Evolutionary conservation across 805 yeast genomes (phyloP).

Genomic region (Blastobotrys parvus): DNA sequence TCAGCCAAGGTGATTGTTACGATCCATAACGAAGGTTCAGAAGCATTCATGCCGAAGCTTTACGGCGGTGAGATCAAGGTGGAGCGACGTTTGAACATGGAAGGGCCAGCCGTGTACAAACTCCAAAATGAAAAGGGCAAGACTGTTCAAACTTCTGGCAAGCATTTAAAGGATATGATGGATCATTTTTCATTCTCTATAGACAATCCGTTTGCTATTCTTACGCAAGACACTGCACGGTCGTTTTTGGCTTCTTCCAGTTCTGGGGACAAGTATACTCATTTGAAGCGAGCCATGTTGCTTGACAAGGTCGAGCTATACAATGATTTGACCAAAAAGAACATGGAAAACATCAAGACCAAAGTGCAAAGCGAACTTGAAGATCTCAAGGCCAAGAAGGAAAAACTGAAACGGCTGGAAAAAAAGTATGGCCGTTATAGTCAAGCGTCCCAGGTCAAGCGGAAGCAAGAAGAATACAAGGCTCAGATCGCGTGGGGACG

Average conservation of each 20-base stretch:
- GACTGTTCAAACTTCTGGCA: slow-evolving; percentile 43
- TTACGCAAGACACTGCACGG: slow-evolving; percentile 91
- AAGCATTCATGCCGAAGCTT: slow-evolving; percentile 56
- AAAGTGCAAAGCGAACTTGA: slow-evolving; percentile 33
- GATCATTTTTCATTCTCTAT: slow-evolving; percentile 68
- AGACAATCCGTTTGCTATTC: slow-evolving; percentile 83
- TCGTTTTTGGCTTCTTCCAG: slow-evolving; percentile 75
- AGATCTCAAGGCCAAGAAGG: slow-evolving; percentile 21
- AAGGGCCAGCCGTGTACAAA: slow-evolving; percentile 43
- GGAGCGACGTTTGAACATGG: slow-evolving; percentile 53
- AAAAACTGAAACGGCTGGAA: background rate
- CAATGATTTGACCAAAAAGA: slow-evolving; percentile 33
- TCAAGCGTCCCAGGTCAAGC: background rate
- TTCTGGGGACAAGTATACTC: slow-evolving; percentile 60
- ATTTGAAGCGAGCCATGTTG: slow-evolving; percentile 74
- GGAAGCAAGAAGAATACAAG: background rate
- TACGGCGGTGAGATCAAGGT: slow-evolving; percentile 65
- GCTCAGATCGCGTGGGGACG: too few species aligned
- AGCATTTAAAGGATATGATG: slow-evolving; percentile 56
- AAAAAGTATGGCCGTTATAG: background rate
- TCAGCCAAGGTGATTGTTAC: slow-evolving; percentile 61
- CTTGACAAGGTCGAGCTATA: slow-evolving; percentile 47
- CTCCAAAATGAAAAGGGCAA: slow-evolving; percentile 46
- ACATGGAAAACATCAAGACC: slow-evolving; percentile 34
- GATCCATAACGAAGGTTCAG: slow-evolving; percentile 41